Evolutionary conservation across 345 rosid species (phyloP).

Genomic region (Salix koriyanagi): DNA sequence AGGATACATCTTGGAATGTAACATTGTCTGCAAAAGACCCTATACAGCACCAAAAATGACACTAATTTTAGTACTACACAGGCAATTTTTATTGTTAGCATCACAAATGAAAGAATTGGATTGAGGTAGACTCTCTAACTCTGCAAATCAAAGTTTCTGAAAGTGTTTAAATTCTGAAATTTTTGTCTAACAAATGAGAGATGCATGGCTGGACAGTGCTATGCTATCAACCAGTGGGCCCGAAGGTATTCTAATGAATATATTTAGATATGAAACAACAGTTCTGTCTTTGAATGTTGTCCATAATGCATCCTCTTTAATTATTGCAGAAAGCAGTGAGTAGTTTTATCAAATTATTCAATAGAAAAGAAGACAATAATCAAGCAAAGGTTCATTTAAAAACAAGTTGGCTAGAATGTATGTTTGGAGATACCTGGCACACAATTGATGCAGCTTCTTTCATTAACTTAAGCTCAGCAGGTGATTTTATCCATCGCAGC

Average conservation of each 20-base stretch:
- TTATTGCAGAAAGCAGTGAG: not conserved
- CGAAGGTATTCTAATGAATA: not conserved
- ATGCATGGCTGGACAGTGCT: too few relatives aligned
- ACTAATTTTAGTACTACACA: not conserved
- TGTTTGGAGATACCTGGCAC: constrained; percentile 67
- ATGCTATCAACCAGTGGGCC: too few relatives aligned
- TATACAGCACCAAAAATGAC: constrained; percentile 26
- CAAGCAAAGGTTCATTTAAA: not conserved
- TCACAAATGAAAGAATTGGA: not conserved
- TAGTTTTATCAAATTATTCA: not conserved
- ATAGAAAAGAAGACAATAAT: not conserved
- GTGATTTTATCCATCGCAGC: constrained; percentile 77
- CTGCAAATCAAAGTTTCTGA: too few relatives aligned
- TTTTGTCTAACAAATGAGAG: too few relatives aligned
- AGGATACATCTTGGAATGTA: constrained; percentile 73
- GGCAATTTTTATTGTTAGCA: not conserved
- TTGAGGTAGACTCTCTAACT: too few relatives aligned
- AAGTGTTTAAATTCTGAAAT: too few relatives aligned
- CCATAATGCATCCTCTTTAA: not conserved
- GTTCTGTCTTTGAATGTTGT: not conserved
- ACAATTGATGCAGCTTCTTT: constrained; percentile 91
- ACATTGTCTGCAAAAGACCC: constrained; percentile 89
- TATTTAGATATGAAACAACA: not conserved
- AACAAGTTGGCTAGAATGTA: not conserved
- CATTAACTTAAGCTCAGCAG: constrained; percentile 86